Conservation (phyloP, 2,329 filamentous ascomycete species). For the Orbilia quercus region DNA sequence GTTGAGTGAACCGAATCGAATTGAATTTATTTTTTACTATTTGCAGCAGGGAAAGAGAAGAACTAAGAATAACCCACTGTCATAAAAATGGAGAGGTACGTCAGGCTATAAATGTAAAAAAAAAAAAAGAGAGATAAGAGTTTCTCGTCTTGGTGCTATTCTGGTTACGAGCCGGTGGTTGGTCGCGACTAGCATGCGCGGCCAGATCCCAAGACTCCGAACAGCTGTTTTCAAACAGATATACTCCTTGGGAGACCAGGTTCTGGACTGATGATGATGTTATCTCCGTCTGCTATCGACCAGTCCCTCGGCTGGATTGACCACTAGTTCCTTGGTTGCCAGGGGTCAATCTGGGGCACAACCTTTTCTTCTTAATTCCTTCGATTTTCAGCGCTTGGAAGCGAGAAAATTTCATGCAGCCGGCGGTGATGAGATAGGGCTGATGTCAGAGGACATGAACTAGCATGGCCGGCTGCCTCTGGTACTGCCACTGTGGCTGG, state of each 20-base stretch:
- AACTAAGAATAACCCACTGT: slow-evolving; percentile 8
- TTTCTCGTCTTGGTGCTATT: slow-evolving; percentile 7
- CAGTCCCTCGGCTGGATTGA: slow-evolving; percentile 12
- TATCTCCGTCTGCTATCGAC: slow-evolving; percentile 40
- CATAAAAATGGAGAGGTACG: slow-evolving; percentile 17
- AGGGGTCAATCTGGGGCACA: slow-evolving; percentile 13
- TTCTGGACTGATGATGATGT: slow-evolving; percentile 33
- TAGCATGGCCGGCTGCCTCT: too few relatives aligned
- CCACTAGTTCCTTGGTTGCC: too few relatives aligned
- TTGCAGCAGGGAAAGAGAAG: too few relatives aligned
- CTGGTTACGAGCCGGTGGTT: not conserved
- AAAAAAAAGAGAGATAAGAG: too few relatives aligned
- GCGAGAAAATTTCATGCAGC: slow-evolving; percentile 24
- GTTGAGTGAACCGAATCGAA: too few relatives aligned
- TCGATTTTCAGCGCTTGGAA: slow-evolving; percentile 24
- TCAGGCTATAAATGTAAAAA: slow-evolving; percentile 48
- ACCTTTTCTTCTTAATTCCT: too few relatives aligned
- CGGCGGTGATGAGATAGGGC: slow-evolving; percentile 32
- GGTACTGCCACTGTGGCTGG: too few relatives aligned
- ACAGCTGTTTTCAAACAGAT: slow-evolving; percentile 42
- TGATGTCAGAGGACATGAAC: slow-evolving; percentile 27
- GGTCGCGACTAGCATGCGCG: not conserved
- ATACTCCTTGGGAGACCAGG: slow-evolving; percentile 19
- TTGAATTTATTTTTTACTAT: too few relatives aligned
- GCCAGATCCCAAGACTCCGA: not conserved